Base-by-base conservation (phyloP, 305 asterid genomes). In the Vinca major region DNA sequence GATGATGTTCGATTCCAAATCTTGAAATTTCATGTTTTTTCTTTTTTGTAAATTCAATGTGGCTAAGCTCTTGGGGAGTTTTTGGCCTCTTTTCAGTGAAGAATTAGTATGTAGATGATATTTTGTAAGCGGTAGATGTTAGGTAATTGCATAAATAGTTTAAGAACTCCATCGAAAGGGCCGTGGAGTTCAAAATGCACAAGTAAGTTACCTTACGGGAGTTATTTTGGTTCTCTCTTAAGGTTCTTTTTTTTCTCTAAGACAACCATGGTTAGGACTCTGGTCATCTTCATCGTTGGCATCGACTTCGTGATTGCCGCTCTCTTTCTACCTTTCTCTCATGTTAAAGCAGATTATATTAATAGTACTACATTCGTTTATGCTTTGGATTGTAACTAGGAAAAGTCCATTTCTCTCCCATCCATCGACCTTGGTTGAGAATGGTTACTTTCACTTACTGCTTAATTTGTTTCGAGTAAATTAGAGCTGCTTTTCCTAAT, bases 251-350 rank as follows among this genome's bases (percentile, higher is more conserved):
- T 64, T 78, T 73, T 40, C 44, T 7, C 81, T 73, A 76, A 81
- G 62, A 53, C 79, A 81, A 86, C 94, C 95, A 89, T 89, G 95
- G 98, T 89, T 89, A 91, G 93, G 89, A 83, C 91, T 87, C 83
- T 63, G 95, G 90, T 78, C 76, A 65, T 81, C 83, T 56, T 73
- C 71, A 71, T 56, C 71, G 2, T 68, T 13, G 52, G 3, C 20
- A 5, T 39, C 48, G 47, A 63, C 74, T 6, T 66, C 62, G 21
- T 40, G 68, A 33, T 65, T 64, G 52, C 55, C 65, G 49, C 78
- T 39, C 70, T 17, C 61, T 62, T 64, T 68, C 73, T 53, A 73
- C 1, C 67, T 57, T 44, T 54, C 55, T 33, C 68, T 40, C 58
- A 68, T 51, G 66, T 69, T 49, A 62, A 74, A 14, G 50, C 69